Evolutionary conservation across 2,329 filamentous ascomycete genomes (phyloP).

Genomic region (Diaporthe caulivora): DNA sequence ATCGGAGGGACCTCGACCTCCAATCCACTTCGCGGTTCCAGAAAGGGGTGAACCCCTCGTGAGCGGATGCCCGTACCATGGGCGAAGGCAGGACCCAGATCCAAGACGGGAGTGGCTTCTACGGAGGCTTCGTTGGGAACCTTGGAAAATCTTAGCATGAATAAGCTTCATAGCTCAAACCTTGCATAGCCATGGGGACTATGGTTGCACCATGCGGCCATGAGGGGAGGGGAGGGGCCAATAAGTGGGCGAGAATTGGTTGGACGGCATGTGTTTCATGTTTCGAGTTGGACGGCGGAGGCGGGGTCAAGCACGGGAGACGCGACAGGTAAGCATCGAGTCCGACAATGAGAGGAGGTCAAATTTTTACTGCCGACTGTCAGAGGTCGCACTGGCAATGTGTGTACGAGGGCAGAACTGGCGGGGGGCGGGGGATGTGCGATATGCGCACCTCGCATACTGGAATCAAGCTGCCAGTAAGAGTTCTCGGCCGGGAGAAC

Average conservation of each 20-base stretch:
- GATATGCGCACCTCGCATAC: background rate
- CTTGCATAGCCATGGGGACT: constrained; percentile 9
- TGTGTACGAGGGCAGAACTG: background rate
- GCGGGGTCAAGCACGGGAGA: constrained; percentile 7
- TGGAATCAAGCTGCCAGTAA: background rate
- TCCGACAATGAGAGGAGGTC: background rate
- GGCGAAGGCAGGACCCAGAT: constrained; percentile 4
- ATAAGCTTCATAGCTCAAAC: constrained; percentile 29
- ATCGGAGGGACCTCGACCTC: background rate
- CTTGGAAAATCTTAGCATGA: constrained; percentile 20
- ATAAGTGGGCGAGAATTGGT: constrained; percentile 10
- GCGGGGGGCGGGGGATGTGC: background rate
- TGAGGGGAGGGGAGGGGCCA: background rate
- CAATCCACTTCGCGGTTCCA: background rate
- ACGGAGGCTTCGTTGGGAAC: background rate
- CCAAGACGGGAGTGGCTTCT: constrained; percentile 21
- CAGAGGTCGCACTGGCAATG: background rate
- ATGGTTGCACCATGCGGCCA: constrained; percentile 4
- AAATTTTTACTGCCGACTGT: background rate
- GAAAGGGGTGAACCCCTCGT: background rate
- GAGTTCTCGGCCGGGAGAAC: background rate
- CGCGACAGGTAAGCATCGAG: background rate
- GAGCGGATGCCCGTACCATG: background rate
- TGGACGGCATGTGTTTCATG: constrained; percentile 24
- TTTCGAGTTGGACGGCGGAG: constrained; percentile 6